Evolutionary conservation across 495 filamentous ascomycete species (phyloP).

Genomic region (Lineolata rhizophorae): DNA sequence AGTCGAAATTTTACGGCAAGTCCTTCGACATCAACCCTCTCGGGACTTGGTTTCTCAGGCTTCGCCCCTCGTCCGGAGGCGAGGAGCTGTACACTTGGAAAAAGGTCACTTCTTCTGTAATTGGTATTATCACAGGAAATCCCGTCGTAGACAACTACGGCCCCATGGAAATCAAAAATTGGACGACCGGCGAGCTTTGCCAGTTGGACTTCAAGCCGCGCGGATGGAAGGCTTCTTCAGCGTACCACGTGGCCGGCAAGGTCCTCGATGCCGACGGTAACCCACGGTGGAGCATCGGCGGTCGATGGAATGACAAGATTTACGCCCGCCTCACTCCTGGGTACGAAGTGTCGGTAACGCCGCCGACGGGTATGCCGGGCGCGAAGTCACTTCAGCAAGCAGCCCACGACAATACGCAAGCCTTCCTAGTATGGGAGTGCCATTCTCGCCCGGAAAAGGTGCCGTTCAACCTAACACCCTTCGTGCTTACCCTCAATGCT

Average conservation of each 20-base stretch:
- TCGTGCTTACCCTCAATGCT: conserved; percentile 83
- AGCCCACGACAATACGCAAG: conserved; percentile 35
- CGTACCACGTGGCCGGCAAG: conserved; percentile 70
- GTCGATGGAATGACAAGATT: conserved; percentile 92
- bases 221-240: conserved; percentile 82
- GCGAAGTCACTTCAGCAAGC: conserved; percentile 5
- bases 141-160: conserved; percentile 98
- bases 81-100: conserved; percentile 97
- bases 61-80: conserved; percentile 55
- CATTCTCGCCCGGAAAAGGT: conserved; percentile 61
- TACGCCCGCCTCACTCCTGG: conserved; percentile 86
- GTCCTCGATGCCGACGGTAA: conserved; percentile 52
- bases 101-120: conserved; percentile 92
- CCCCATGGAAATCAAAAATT: conserved; percentile 91
- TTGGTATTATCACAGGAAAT: conserved; percentile 92
- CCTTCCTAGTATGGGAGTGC: conserved; percentile 82
- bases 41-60: conserved; percentile 86
- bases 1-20: conserved; percentile 93
- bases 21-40: conserved; percentile 93
- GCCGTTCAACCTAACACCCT: conserved; percentile 93
- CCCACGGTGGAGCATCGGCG: conserved; percentile 71
- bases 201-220: conserved; percentile 87
- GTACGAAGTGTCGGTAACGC: conserved; percentile 49
- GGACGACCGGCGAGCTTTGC: conserved; percentile 78
- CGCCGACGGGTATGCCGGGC: conserved; percentile 13